phyloP scores from a whole-genome alignment of 1,139 yeast species.

The Ogataea hybrid region DNA sequence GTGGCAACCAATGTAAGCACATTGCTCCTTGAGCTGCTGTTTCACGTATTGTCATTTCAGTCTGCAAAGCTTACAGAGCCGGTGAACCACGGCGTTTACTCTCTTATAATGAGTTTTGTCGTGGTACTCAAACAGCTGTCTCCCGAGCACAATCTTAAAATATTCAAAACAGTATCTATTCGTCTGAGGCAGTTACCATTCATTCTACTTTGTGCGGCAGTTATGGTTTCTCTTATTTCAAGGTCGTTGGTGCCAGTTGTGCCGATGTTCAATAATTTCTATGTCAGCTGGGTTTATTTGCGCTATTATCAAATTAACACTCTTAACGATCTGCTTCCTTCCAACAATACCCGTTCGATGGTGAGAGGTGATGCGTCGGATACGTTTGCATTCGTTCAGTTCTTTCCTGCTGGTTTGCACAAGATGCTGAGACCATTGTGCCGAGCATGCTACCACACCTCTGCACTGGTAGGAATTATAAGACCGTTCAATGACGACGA shows the following conservation, averaged over 20 bases:
- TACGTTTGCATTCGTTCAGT: conserved; percentile 77
- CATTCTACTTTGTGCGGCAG: conserved; percentile 45
- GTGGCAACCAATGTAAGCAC: conserved; percentile 58
- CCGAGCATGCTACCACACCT: conserved; percentile 48
- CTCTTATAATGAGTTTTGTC: conserved; percentile 69
- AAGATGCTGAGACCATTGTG: conserved; percentile 55
- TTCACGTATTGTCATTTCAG: conserved; percentile 40
- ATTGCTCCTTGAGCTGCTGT: conserved; percentile 40
- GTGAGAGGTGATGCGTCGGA: conserved; percentile 84
- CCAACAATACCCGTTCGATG: conserved; percentile 25
- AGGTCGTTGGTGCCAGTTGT: conserved; percentile 51
- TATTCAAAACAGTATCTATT: conserved; percentile 65
- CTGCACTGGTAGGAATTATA: conserved; percentile 55
- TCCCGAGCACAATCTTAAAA: conserved; percentile 79
- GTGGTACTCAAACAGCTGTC: conserved; percentile 86
- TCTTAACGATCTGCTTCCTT: conserved; percentile 26
- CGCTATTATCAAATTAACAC: conserved; percentile 64
- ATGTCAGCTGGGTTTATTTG: conserved; percentile 70
- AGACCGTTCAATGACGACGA: conserved; percentile 70
- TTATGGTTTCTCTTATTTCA: conserved; percentile 43
- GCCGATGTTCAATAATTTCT: conserved; percentile 69
- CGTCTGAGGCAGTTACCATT: conserved; percentile 77
- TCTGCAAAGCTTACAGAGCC: conserved; percentile 38
- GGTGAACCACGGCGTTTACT: conserved; percentile 60
- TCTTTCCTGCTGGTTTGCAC: conserved; percentile 64